Conservation (phyloP, 75 land plant species). For the Cryptomeria japonica region DNA sequence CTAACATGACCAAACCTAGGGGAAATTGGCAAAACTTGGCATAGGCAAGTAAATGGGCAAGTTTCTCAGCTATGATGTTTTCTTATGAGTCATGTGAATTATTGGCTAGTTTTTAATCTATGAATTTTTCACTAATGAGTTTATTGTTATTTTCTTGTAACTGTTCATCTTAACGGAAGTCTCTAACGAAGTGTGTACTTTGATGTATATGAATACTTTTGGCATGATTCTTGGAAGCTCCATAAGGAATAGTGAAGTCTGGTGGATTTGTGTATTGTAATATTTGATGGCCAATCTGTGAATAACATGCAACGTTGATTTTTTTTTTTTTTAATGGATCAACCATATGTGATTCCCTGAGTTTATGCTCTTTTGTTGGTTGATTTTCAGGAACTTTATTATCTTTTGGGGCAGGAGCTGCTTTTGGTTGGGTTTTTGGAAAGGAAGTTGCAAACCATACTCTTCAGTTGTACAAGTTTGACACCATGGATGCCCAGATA, state of each 20-base stretch:
- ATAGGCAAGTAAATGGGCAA: too few relatives aligned
- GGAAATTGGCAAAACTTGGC: too few relatives aligned
- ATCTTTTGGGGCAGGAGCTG: constrained; percentile 55
- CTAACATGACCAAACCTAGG: too few relatives aligned
- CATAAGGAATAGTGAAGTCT: background rate
- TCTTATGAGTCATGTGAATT: too few relatives aligned
- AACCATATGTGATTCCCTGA: background rate
- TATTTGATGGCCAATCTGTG: background rate
- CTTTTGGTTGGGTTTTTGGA: constrained; percentile 52
- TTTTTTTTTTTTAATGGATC: background rate
- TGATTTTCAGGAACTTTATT: constrained; percentile 46
- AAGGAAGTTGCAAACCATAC: constrained; percentile 62
- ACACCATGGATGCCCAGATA: constrained; percentile 53
- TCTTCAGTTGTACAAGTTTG: constrained; percentile 61
- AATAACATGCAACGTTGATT: background rate
- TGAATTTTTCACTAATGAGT: too few relatives aligned
- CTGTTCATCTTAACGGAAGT: background rate
- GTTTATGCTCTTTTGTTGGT: background rate
- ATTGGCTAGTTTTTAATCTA: too few relatives aligned
- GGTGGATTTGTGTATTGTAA: background rate
- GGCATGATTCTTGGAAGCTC: background rate
- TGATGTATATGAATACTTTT: background rate
- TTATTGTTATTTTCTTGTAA: background rate
- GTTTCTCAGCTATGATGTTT: too few relatives aligned
- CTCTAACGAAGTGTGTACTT: background rate